phyloP scores from a whole-genome alignment of 2,329 filamentous ascomycete species.

The Lecanosticta acicola region DNA sequence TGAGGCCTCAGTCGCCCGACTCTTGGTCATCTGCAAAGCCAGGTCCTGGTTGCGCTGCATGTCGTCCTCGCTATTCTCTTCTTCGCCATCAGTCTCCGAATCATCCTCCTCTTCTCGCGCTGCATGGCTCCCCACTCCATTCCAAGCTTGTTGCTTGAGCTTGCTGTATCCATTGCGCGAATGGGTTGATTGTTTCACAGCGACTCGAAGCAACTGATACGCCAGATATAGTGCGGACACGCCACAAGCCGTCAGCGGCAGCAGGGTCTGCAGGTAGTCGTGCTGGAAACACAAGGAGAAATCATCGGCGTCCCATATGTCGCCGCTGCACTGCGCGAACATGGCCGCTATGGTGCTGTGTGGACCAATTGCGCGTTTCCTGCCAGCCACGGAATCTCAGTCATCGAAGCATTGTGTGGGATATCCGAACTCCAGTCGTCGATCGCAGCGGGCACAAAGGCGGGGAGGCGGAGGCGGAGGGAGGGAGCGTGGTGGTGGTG shows the following conservation, averaged over 20 bases:
- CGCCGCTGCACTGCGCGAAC: slow-evolving; percentile 53
- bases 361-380: slow-evolving; percentile 5
- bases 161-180: slow-evolving; percentile 50
- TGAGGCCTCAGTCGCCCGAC: slow-evolving; percentile 42
- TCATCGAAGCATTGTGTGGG: slow-evolving; percentile 2
- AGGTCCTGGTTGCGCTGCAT: slow-evolving; percentile 52
- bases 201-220: slow-evolving; percentile 50
- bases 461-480: not conserved
- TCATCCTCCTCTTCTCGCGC: slow-evolving; percentile 18
- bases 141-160: slow-evolving; percentile 35
- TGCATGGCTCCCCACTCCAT: slow-evolving; percentile 30
- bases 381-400: not conserved
- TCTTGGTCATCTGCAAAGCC: slow-evolving; percentile 52
- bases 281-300: slow-evolving; percentile 57
- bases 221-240: slow-evolving; percentile 65
- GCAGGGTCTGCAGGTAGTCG: slow-evolving; percentile 71
- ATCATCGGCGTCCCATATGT: slow-evolving; percentile 57
- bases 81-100: slow-evolving; percentile 32
- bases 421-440: not conserved
- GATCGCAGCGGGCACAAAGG: not conserved
- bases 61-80: slow-evolving; percentile 45
- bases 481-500: not conserved
- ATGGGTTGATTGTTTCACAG: slow-evolving; percentile 23
- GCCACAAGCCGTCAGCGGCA: slow-evolving; percentile 67
- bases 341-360: slow-evolving; percentile 12